Evolutionary conservation across 1,284 basidiomycete species (phyloP).

Genomic region (Irpex lacteus): DNA sequence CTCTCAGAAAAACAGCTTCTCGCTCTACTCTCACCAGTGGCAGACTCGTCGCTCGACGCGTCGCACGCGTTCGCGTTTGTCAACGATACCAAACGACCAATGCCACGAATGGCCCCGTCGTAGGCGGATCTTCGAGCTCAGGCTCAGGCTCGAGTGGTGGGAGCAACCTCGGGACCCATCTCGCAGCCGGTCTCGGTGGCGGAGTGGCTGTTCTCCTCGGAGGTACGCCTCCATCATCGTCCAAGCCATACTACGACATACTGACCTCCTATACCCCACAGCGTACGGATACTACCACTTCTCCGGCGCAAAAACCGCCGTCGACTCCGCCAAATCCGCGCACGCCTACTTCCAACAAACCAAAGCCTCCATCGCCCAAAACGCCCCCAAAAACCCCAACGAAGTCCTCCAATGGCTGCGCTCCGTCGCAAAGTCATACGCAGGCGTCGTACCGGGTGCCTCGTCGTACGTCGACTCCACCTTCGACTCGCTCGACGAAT

Average conservation of each 20-base stretch:
- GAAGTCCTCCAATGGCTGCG: constrained; percentile 40
- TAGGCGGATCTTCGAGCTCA: neutral
- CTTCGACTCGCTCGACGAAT: constrained; percentile 41
- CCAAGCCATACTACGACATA: constrained; percentile 11
- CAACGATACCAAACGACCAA: constrained; percentile 17
- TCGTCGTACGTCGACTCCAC: constrained; percentile 38
- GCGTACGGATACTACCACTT: constrained; percentile 38
- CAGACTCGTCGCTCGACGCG: constrained; percentile 12
- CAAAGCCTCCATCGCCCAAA: constrained; percentile 32
- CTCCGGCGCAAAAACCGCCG: constrained; percentile 35
- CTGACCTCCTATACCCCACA: neutral
- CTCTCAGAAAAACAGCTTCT: neutral
- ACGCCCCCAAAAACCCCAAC: constrained; percentile 30
- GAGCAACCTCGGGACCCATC: constrained; percentile 12
- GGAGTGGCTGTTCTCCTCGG: constrained; percentile 32
- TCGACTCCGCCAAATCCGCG: constrained; percentile 33
- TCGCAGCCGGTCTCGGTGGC: constrained; percentile 34
- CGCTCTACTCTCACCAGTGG: neutral
- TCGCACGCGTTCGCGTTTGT: constrained; percentile 16
- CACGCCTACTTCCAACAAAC: constrained; percentile 33
- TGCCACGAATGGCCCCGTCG: neutral
- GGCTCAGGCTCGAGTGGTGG: constrained; percentile 8
- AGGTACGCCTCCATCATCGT: constrained; percentile 17
- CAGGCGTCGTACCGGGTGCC: constrained; percentile 40
- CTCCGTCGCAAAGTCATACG: constrained; percentile 38